A percentile compares a stretch with the other conserved stretches of the same genome.
Evolutionary conservation across 768 basidiomycete genomes (phyloP).

Genomic region (Mycena sanguinolenta): DNA sequence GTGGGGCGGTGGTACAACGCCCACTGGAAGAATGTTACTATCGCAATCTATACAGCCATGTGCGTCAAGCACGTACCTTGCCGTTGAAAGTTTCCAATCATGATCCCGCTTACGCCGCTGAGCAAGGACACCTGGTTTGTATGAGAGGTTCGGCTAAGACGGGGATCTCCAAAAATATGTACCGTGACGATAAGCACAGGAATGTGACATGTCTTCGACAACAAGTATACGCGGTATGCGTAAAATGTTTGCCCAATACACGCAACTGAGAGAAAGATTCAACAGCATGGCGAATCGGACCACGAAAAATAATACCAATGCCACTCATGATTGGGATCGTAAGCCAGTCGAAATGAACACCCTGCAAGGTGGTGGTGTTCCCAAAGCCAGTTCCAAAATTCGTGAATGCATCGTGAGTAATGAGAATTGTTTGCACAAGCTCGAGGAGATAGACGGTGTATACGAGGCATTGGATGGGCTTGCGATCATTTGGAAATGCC

Average conservation of each 20-base stretch:
- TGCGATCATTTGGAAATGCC: constrained; percentile 1
- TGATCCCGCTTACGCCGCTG: not conserved
- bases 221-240: not conserved
- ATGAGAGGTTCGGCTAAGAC: no score
- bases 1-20: not conserved
- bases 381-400: constrained; percentile 1
- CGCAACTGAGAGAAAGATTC: not conserved
- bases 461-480: not conserved
- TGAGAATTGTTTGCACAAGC: not conserved
- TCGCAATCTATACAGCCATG: not conserved
- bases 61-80: not conserved
- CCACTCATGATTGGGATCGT: constrained; percentile 1
- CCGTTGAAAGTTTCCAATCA: not conserved
- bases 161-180: not conserved
- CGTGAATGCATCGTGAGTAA: not conserved
- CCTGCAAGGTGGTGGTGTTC: not conserved
- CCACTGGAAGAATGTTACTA: not conserved
- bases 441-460: constrained; percentile 5
- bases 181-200: not conserved
- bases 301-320: not conserved
- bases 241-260: not conserved
- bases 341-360: not conserved
- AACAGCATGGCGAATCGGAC: not conserved
- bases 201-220: not conserved
- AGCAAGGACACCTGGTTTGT: not conserved